Evolutionary conservation across 2,329 filamentous ascomycete species (phyloP), one percentile per base, ranked within the genome.

Genomic region (Helminthosporium solani): DNA sequence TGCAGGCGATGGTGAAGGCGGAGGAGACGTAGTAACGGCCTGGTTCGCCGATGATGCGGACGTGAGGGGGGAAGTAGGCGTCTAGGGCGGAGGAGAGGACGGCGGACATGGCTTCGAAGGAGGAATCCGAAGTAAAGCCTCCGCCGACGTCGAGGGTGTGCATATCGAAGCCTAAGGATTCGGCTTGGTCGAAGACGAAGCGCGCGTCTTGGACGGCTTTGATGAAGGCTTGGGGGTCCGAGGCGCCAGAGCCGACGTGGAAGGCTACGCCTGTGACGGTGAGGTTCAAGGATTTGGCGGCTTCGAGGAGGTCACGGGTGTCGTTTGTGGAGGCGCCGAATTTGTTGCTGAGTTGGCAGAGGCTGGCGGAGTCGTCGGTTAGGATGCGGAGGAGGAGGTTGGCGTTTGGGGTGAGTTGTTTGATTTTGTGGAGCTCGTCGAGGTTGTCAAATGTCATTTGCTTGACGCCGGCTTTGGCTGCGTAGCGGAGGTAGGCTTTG

Each of bases 371-470:
- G 71, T 99, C 94, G 68, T 99, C 94, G 50, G 94, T 99, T 68
- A 90, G 79, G 74, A 99, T 99, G 63, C 94, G 91, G 51, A 99
- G 79, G 73, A 87, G 95, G 33, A 99, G 84, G 76, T 96, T 89
- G 21, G 94, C 94, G 38, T 83, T 84, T 2, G 94, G 92, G 67
- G 82, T 96, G 61, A 94, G 82, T 72, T 90, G 87, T 73, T 95
- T 94, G 72, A 95, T 92, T 81, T 99, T 99, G 82, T 92, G 90
- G 42, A 99, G 82, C 79, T 99, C 94, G 71, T 99, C 94, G 69
- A 87, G 84, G 63, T 99, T 99, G 81, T 99, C 94, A 68, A 99
- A 97, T 2, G 94, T 99, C 92, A 99, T 97, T 79, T 96, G 89
- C 76, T 88, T 92, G 69, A 99, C 94, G 58, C 87, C 87, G 57